Evolutionary conservation across 805 yeast genomes (phyloP).

Genomic region (Suhomyces kilbournensis): DNA sequence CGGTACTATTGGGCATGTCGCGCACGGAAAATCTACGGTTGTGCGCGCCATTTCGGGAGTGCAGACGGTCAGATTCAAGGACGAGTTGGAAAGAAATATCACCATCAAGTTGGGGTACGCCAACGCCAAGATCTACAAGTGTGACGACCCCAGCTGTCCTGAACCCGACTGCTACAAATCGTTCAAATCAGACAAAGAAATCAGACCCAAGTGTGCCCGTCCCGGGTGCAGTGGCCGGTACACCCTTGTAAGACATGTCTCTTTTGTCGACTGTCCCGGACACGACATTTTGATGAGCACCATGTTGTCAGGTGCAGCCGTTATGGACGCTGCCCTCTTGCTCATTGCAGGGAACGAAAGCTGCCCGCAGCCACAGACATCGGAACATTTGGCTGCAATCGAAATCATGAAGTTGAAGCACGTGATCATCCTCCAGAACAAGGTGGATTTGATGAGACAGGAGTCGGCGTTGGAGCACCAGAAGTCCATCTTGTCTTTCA

Average conservation of each 20-base stretch:
- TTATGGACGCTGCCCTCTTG: conserved; percentile 98
- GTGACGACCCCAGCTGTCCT: conserved; percentile 80
- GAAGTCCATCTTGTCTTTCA: conserved; percentile 85
- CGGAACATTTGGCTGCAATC: conserved; percentile 98
- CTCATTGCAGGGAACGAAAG: conserved; percentile 98
- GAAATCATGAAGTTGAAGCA: conserved; percentile 98
- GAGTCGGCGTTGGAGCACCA: conserved; percentile 95
- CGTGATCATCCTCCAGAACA: conserved; percentile 93
- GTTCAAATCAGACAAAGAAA: conserved; percentile 91
- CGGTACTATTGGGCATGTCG: conserved; percentile 96
- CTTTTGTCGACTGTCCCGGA: conserved; percentile 99
- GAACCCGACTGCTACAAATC: conserved; percentile 95
- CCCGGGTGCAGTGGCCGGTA: conserved; percentile 89
- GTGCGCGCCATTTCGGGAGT: conserved; percentile 97
- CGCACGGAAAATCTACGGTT: conserved; percentile 92
- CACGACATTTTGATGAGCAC: conserved; percentile 99
- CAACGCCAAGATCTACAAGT: conserved; percentile 94
- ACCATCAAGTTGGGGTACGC: conserved; percentile 98
- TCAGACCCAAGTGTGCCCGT: conserved; percentile 86
- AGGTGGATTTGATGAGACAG: conserved; percentile 97
- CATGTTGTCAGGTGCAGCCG: conserved; percentile 99
- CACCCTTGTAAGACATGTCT: conserved; percentile 89
- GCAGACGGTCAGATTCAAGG: conserved; percentile 98
- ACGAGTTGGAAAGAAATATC: conserved; percentile 97
- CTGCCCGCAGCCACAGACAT: conserved; percentile 99